Base-by-base conservation (phyloP, 2,329 filamentous ascomycete genomes). In the Ascochyta fabae region DNA sequence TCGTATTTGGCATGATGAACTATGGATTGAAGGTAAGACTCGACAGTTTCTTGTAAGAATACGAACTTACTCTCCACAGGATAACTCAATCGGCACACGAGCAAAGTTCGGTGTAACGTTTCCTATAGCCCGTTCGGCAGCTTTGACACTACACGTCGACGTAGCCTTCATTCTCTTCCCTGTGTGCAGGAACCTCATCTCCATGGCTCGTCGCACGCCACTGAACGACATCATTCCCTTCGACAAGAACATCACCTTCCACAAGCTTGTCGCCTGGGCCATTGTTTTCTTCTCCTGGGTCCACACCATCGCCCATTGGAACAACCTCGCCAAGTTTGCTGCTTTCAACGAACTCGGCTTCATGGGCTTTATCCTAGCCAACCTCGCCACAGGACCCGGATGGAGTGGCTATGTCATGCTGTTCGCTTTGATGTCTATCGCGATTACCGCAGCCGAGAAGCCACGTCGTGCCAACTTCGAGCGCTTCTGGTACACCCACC, bases 351-450 rank as follows among this genome's bases (percentile, higher is more conserved):
- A 88, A 54, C 83, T 93, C 10, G 91, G 91, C 27, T 84, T 95
- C 75, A 88, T 88, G 68, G 91, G 91, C 49, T 95, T 86, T 77
- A 78, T 95, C 39, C 79, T 90, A 38, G 88, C 88, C 62, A 94
- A 94, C 75, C 86, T 95, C 57, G 83, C 86, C 16, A 90, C 89
- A 1, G 91, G 91, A 3, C 91, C 91, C 3, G 91, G 91, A 60
- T 95, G 91, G 91, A 90, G 88, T 36, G 91, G 91, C 56, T 94
- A 94, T 70, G 82, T 94, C 60, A 94, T 96, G 91, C 79, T 95
- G 61, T 81, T 89, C 55, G 85, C 88, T 8, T 78, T 96, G 45
- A 92, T 90, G 82, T 86, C 86, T 47, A 95, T 96, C 83, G 88
- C 89, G 3, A 69, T 87, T 24, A 95, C 91, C 0, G 91, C 90